Conservation (phyloP, 169 alveolate species). For the Plasmodium inui region DNA sequence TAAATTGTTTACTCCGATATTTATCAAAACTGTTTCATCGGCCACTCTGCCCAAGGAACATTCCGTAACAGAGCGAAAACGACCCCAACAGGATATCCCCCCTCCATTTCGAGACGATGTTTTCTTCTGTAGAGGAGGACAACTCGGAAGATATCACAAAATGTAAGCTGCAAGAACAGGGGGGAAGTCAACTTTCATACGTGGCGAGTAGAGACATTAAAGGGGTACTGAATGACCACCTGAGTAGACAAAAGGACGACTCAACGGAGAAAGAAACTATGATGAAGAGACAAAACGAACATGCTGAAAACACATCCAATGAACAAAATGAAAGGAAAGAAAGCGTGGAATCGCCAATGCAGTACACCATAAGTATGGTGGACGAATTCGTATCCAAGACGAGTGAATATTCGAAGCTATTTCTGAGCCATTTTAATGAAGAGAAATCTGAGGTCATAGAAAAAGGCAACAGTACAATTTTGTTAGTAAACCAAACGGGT, state of each 20-base stretch:
- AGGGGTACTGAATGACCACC: constrained; percentile 26
- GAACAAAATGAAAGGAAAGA: not conserved
- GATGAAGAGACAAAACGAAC: not conserved
- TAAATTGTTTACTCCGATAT: not conserved
- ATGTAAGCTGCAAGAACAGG: constrained; percentile 1
- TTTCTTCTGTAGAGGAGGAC: constrained; percentile 4
- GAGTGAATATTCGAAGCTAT: constrained; percentile 3
- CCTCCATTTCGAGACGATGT: constrained; percentile 6
- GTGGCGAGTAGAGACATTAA: constrained; percentile 18
- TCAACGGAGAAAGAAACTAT: not conserved
- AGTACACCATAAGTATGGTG: not conserved
- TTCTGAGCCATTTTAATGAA: constrained; percentile 1
- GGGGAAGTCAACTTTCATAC: not conserved
- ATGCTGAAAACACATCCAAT: not conserved
- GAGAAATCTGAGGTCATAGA: not conserved
- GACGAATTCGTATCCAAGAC: constrained; percentile 8
- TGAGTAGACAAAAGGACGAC: not conserved
- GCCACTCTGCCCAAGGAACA: not conserved
- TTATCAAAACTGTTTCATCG: not conserved
- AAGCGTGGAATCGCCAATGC: not conserved
- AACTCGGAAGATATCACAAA: not conserved
- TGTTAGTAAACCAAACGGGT: not conserved
- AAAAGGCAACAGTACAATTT: not conserved
- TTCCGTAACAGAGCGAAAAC: not conserved
- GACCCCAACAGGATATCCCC: not conserved